Conservation (phyloP, 1,139 yeast genomes). For the Debaryomycetaceae sp. region DNA sequence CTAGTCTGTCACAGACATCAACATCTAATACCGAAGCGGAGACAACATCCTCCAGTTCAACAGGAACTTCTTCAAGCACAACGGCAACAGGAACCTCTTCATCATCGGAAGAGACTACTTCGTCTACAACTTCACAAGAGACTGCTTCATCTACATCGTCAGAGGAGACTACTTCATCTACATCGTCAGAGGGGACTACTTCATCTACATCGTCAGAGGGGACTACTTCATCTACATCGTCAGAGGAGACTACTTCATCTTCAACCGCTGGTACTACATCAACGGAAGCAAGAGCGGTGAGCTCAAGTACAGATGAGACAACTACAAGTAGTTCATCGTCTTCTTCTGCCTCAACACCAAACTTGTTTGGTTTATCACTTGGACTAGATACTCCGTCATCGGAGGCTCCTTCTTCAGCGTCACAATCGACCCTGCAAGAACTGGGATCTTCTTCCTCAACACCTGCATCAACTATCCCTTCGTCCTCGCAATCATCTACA, state of each 20-base stretch:
- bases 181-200: not conserved
- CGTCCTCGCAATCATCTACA: not conserved
- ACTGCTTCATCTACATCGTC: not conserved
- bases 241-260: slow-evolving; percentile 2
- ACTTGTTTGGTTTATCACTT: not conserved
- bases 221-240: not conserved
- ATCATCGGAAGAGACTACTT: not conserved
- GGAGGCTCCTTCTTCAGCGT: not conserved
- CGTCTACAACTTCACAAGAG: not conserved
- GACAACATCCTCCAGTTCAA: not conserved
- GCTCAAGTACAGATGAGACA: too few relatives aligned
- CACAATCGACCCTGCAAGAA: not conserved
- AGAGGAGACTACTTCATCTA: not conserved
- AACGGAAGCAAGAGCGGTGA: too few relatives aligned
- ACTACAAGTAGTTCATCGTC: too few relatives aligned
- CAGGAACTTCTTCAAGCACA: not conserved
- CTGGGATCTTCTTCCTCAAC: not conserved
- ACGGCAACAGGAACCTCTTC: not conserved
- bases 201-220: not conserved
- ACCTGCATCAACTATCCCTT: not conserved
- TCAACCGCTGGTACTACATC: not conserved
- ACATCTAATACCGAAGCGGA: not conserved
- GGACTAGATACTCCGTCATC: not conserved
- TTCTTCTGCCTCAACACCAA: not conserved
- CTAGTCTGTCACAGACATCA: not conserved